Conservation (phyloP, 2,329 filamentous ascomycete species). For the Arthrobotrys pseudoclavata region DNA sequence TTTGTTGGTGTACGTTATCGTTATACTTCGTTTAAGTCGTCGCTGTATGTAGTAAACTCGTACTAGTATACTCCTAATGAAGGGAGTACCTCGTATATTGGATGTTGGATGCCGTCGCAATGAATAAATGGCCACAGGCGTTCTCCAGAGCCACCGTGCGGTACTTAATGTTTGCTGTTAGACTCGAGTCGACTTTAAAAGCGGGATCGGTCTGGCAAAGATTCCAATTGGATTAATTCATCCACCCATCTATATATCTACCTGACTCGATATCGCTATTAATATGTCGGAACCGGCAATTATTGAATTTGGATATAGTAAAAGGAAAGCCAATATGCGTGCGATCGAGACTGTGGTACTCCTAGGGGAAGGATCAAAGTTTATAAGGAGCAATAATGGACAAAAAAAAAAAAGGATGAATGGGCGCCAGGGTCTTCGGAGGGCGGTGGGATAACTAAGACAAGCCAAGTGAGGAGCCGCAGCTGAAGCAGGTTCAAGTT, state of each 20-base stretch:
- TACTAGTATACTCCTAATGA: slow-evolving; percentile 12
- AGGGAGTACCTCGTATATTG: slow-evolving; percentile 18
- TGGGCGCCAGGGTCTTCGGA: slow-evolving; percentile 2
- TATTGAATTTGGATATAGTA: background rate
- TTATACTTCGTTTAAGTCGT: slow-evolving; percentile 13
- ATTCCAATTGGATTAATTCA: slow-evolving; percentile 11
- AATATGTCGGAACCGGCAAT: slow-evolving; percentile 20
- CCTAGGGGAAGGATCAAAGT: slow-evolving; percentile 13
- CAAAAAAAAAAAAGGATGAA: slow-evolving; percentile 22
- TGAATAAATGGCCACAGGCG: slow-evolving; percentile 2
- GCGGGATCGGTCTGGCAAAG: slow-evolving; percentile 21
- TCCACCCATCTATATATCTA: background rate
- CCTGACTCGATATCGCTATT: slow-evolving; percentile 15
- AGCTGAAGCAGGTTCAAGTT: slow-evolving; percentile 46
- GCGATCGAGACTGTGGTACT: background rate
- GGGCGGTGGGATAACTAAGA: slow-evolving; percentile 10
- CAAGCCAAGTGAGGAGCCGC: slow-evolving; percentile 31
- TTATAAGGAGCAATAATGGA: slow-evolving; percentile 17
- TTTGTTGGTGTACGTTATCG: slow-evolving; percentile 22
- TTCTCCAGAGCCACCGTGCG: background rate
- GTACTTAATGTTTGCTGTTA: background rate
- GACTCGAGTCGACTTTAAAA: slow-evolving; percentile 18
- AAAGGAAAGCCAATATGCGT: slow-evolving; percentile 1
- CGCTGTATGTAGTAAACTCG: slow-evolving; percentile 2
- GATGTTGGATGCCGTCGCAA: slow-evolving; percentile 25